These are phyloP conservation scores for Spinacia oleracea DNA, from an alignment of 179 eudicot genomes.

Conservation along the genomic window DNA sequence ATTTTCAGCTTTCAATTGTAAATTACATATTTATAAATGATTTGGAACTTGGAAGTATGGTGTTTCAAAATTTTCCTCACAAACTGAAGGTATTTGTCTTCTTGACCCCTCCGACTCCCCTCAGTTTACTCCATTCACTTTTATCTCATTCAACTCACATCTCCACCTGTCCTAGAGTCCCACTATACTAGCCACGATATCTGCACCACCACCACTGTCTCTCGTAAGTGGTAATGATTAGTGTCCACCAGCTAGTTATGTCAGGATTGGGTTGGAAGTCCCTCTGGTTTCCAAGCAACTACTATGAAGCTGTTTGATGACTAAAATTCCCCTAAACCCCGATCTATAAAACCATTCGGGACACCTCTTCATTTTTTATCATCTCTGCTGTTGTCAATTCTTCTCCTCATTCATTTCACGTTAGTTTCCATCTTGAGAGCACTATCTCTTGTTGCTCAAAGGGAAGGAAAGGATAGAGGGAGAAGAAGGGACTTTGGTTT, in stretches of 20 bases:
- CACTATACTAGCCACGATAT: background rate
- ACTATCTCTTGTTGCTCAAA: background rate
- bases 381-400: background rate
- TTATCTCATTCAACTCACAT: background rate
- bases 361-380: background rate
- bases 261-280: background rate
- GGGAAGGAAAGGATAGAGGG: background rate
- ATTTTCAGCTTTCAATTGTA: background rate
- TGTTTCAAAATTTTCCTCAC: background rate
- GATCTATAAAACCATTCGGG: background rate
- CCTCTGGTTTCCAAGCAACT: background rate
- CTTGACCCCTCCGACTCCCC: background rate
- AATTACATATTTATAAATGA: background rate
- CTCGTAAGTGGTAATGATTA: background rate
- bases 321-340: background rate
- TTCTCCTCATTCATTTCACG: background rate
- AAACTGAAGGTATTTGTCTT: background rate
- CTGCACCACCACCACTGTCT: background rate
- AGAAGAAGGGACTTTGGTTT: background rate
- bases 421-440: background rate
- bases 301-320: background rate
- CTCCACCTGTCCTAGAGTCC: background rate
- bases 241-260: background rate
- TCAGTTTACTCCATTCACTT: background rate
- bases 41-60: background rate